phyloP scores from a whole-genome alignment of 2,329 filamentous ascomycete species.

The Cadophora sp. region DNA sequence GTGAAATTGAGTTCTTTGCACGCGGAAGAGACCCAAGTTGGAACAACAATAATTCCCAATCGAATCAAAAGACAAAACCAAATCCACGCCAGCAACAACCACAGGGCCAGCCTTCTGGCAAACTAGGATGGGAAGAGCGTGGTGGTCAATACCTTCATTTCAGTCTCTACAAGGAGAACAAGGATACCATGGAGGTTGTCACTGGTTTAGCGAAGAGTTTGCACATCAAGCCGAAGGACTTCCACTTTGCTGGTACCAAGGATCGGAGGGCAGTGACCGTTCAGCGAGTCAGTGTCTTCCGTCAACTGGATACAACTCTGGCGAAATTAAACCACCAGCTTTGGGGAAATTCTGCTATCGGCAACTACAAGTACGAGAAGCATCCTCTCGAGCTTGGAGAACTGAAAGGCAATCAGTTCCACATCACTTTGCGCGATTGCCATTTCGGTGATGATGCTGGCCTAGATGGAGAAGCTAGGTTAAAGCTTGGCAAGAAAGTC shows the following conservation, averaged over 20 bases:
- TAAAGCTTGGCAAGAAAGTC: slow-evolving; percentile 53
- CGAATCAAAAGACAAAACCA: slow-evolving; percentile 18
- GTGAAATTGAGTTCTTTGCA: slow-evolving; percentile 62
- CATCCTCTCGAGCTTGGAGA: slow-evolving; percentile 81
- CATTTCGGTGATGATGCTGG: slow-evolving; percentile 57
- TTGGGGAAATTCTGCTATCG: slow-evolving; percentile 64
- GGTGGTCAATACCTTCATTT: slow-evolving; percentile 77
- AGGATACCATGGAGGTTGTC: slow-evolving; percentile 78
- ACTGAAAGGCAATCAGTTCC: slow-evolving; percentile 88
- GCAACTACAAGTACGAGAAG: slow-evolving; percentile 80
- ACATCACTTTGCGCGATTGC: slow-evolving; percentile 89
- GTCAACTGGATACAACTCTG: slow-evolving; percentile 67
- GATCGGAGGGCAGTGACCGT: slow-evolving; percentile 73
- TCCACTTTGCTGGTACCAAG: slow-evolving; percentile 76
- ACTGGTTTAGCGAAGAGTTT: slow-evolving; percentile 64
- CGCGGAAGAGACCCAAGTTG: neutral
- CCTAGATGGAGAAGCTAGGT: slow-evolving; percentile 56
- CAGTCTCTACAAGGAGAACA: slow-evolving; percentile 78
- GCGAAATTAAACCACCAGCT: slow-evolving; percentile 68
- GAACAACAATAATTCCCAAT: slow-evolving; percentile 13
- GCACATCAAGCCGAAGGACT: slow-evolving; percentile 63
- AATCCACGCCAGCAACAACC: slow-evolving; percentile 26
- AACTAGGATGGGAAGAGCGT: slow-evolving; percentile 67
- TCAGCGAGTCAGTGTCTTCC: slow-evolving; percentile 68
- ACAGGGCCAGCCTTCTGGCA: slow-evolving; percentile 43